phyloP scores from a whole-genome alignment of 225 moss, liverwort and hornwort species.

The Bryum argenteum region DNA sequence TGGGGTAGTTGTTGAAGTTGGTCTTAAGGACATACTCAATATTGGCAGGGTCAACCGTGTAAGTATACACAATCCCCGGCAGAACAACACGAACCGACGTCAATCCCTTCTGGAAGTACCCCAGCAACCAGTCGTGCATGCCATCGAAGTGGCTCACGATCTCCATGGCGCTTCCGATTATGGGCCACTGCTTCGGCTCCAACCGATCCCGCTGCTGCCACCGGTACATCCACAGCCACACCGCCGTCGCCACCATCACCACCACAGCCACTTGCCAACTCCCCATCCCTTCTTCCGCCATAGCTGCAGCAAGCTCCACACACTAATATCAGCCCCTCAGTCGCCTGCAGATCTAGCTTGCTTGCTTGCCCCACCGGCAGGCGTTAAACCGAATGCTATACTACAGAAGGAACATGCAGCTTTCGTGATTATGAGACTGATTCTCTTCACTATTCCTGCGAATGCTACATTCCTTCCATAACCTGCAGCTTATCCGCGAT shows the following conservation, averaged over 20 bases:
- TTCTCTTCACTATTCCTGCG: no score
- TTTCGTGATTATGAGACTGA: no score
- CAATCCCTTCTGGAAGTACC: slow-evolving; percentile 43
- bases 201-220: slow-evolving; percentile 29
- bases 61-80: slow-evolving; percentile 43
- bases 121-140: slow-evolving; percentile 54
- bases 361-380: no score
- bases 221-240: slow-evolving; percentile 38
- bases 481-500: no score
- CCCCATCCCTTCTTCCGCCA: slow-evolving; percentile 11
- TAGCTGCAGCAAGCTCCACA: slow-evolving; percentile 1
- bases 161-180: slow-evolving; percentile 28
- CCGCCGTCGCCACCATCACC: not conserved
- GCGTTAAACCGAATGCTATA: no score
- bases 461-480: no score
- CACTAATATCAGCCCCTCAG: no score
- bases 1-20: slow-evolving; percentile 53
- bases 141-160: slow-evolving; percentile 34
- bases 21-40: slow-evolving; percentile 56
- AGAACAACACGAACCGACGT: slow-evolving; percentile 30
- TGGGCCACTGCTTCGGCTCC: slow-evolving; percentile 49
- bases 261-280: not conserved
- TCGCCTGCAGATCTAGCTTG: no score
- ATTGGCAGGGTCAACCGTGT: slow-evolving; percentile 50
- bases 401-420: no score